Evolutionary conservation across 2,329 filamentous ascomycete genomes (phyloP).

Genomic region (Chaetomiaceae sp.): DNA sequence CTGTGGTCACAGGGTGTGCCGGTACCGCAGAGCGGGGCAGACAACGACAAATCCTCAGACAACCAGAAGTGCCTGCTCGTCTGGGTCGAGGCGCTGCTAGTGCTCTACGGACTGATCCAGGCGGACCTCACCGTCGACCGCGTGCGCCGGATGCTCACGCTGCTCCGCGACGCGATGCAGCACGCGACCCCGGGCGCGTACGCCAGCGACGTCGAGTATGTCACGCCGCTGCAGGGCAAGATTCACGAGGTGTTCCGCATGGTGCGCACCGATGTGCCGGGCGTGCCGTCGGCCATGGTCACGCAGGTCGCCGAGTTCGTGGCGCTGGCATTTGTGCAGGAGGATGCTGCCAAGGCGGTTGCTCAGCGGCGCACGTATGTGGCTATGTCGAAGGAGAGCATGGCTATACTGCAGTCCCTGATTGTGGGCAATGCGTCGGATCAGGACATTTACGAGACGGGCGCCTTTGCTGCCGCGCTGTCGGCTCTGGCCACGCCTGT

Average conservation of each 20-base stretch:
- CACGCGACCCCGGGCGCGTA: constrained; percentile 63
- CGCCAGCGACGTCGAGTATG: constrained; percentile 63
- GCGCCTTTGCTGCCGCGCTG: constrained; percentile 60
- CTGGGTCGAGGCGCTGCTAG: constrained; percentile 70
- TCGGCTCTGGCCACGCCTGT: constrained; percentile 65
- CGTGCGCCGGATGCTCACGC: constrained; percentile 60
- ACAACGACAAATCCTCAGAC: constrained; percentile 44
- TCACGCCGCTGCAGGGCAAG: constrained; percentile 65
- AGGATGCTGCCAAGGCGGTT: constrained; percentile 30
- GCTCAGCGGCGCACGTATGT: constrained; percentile 68
- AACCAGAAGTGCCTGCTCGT: constrained; percentile 81
- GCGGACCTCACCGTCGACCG: constrained; percentile 55
- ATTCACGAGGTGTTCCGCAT: constrained; percentile 62
- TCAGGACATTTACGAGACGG: constrained; percentile 62
- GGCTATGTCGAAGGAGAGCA: constrained; percentile 77
- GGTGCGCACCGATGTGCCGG: constrained; percentile 59
- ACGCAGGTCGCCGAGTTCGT: constrained; percentile 64
- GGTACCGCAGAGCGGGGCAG: constrained; percentile 35
- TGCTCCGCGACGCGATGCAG: constrained; percentile 66
- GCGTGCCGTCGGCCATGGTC: constrained; percentile 63
- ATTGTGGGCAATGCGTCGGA: constrained; percentile 55
- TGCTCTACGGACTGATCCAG: constrained; percentile 72
- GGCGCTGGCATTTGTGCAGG: constrained; percentile 57
- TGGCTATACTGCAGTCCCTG: constrained; percentile 60
- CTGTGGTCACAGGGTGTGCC: constrained; percentile 66